These are phyloP conservation scores for Colletotrichum gigasporum DNA, from an alignment of 2,329 filamentous ascomycete genomes.

Conservation along the genomic window DNA sequence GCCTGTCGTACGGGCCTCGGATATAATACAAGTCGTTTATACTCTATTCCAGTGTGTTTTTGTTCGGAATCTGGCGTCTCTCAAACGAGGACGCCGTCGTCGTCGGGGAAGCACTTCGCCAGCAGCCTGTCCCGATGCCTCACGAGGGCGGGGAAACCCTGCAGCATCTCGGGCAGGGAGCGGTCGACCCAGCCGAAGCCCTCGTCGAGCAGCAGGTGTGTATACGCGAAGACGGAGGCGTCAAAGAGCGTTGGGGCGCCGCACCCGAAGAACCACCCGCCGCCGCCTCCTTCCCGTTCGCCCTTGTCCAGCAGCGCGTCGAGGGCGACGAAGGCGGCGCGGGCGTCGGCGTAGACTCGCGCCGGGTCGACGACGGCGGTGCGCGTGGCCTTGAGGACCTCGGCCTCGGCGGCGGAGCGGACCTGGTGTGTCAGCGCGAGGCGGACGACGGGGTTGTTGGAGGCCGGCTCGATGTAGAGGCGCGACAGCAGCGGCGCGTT, in stretches of 20 bases:
- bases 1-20: background rate
- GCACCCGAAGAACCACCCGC: constrained; percentile 59
- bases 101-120: constrained; percentile 22
- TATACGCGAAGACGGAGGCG: constrained; percentile 90
- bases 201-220: constrained; percentile 78
- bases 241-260: constrained; percentile 79
- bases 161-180: constrained; percentile 65
- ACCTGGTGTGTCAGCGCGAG: constrained; percentile 72
- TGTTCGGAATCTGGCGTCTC: too few relatives aligned
- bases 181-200: constrained; percentile 71
- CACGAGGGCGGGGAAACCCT: constrained; percentile 69
- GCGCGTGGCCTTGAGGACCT: constrained; percentile 74
- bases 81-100: constrained; percentile 9
- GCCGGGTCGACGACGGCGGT: constrained; percentile 41
- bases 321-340: constrained; percentile 57
- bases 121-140: constrained; percentile 48
- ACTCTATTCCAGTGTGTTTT: too few relatives aligned
- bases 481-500: constrained; percentile 75
- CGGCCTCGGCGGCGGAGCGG: constrained; percentile 75
- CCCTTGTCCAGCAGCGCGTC: constrained; percentile 49
- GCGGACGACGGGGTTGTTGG: constrained; percentile 69
- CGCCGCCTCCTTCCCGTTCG: constrained; percentile 30
- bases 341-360: constrained; percentile 53
- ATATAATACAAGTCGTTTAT: background rate
- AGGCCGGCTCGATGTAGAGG: constrained; percentile 76